These are phyloP conservation scores for Smithsoniella earleae DNA, from an alignment of 163 green algal genomes.

Conservation along the genomic window DNA sequence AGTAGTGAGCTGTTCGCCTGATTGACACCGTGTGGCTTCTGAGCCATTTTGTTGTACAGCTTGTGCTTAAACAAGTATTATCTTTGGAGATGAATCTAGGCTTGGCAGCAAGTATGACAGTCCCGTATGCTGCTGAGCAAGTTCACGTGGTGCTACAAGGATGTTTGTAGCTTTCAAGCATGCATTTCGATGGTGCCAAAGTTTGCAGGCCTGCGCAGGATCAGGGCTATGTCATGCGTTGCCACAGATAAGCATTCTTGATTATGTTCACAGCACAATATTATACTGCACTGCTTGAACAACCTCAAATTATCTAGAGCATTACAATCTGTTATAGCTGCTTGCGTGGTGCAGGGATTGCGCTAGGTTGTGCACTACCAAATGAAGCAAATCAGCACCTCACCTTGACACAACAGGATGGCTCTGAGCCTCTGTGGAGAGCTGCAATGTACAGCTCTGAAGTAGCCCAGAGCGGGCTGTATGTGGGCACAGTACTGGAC, in stretches of 20 bases:
- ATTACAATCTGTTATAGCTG: neutral
- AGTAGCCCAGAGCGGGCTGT: conserved; percentile 17
- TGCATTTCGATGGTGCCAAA: neutral
- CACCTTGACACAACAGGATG: conserved; percentile 28
- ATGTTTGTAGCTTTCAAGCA: no score
- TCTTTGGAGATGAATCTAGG: no score
- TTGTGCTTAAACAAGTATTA: no score
- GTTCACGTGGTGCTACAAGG: no score
- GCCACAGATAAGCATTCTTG: neutral
- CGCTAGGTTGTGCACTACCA: conserved; percentile 5
- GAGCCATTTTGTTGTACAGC: no score
- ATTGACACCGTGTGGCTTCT: no score
- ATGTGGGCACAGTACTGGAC: neutral
- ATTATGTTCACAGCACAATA: neutral
- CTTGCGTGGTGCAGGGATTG: neutral
- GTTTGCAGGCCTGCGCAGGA: neutral
- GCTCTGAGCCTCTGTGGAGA: conserved; percentile 27
- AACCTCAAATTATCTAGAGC: neutral
- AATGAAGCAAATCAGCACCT: conserved; percentile 28
- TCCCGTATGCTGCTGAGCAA: no score
- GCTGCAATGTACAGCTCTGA: conserved; percentile 10
- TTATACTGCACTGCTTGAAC: neutral
- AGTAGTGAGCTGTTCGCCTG: no score
- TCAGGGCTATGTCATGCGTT: neutral
- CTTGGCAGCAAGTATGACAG: no score